These are phyloP conservation scores for Mitragyna speciosa DNA, from an alignment of 257 asterid genomes.

Conservation along the genomic window DNA sequence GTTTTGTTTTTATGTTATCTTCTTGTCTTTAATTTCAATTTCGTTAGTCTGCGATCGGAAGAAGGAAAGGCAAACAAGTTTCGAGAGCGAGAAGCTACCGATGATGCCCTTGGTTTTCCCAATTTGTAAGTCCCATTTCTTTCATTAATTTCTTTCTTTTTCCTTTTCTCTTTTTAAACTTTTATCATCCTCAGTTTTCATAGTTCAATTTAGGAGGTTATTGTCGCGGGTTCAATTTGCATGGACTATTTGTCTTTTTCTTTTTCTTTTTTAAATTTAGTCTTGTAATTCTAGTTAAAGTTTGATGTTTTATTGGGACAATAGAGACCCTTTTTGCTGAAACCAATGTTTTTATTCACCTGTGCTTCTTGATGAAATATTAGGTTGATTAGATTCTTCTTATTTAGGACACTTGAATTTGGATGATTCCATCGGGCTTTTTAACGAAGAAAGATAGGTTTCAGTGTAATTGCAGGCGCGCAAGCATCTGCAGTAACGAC, in stretches of 20 bases:
- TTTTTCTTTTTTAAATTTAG: no score
- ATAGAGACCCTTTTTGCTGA: background rate
- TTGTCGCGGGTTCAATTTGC: background rate
- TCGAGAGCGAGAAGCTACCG: constrained; percentile 92
- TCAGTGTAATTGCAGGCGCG: background rate
- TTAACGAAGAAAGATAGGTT: background rate
- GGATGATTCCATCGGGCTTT: background rate
- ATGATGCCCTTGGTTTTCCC: constrained; percentile 88
- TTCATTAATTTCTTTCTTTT: background rate
- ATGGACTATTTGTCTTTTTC: background rate
- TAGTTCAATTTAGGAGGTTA: background rate
- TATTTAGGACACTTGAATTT: background rate
- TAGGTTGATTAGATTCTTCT: background rate
- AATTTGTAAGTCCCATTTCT: constrained; percentile 55
- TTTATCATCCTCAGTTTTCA: background rate
- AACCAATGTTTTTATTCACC: no score
- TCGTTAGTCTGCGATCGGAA: constrained; percentile 61
- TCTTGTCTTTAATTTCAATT: constrained; percentile 50
- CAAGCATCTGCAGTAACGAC: background rate
- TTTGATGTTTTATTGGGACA: background rate
- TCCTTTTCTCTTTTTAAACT: constrained; percentile 7
- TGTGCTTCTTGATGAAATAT: no score
- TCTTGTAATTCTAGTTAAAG: background rate
- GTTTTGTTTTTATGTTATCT: constrained; percentile 45
- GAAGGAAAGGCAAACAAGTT: constrained; percentile 68